Conservation (phyloP, 2,329 filamentous ascomycete genomes). For the Scedosporium boydii region DNA sequence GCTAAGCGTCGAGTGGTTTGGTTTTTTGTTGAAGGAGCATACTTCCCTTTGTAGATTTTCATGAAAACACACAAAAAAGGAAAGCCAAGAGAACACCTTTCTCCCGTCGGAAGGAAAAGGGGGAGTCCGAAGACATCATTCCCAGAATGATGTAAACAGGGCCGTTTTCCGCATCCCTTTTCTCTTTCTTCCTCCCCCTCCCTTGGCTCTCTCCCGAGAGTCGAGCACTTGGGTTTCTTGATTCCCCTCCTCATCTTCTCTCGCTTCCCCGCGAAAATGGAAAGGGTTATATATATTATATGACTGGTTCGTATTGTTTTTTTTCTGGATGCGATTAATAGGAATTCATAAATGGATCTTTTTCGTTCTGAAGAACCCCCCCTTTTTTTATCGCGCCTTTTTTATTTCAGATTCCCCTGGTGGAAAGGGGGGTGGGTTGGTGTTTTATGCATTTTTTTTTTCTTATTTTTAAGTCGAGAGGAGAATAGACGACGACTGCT, state of each 20-base stretch:
- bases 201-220: not conserved
- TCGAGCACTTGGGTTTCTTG: slow-evolving; percentile 16
- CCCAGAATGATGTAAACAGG: not conserved
- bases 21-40: not conserved
- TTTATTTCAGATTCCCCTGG: slow-evolving; percentile 14
- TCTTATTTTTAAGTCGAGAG: not conserved
- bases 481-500: not conserved
- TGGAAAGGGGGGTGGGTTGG: not conserved
- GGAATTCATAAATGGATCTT: slow-evolving; percentile 13
- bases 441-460: not conserved
- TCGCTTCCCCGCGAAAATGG: slow-evolving; percentile 8
- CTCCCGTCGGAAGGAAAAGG: not conserved
- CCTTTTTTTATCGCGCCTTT: slow-evolving; percentile 10
- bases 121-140: not conserved
- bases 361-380: slow-evolving; percentile 6
- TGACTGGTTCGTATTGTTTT: slow-evolving; percentile 46
- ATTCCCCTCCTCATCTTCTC: slow-evolving; percentile 6
- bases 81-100: not conserved
- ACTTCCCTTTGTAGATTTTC: slow-evolving; percentile 5
- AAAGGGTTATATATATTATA: slow-evolving; percentile 19
- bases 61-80: not conserved
- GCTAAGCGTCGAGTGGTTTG: slow-evolving; percentile 2
- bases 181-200: not conserved
- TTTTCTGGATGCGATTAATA: slow-evolving; percentile 29
- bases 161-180: not conserved